A percentile compares a stretch with the other conserved stretches of the same genome.
Conservation (phyloP, 2,329 filamentous ascomycete genomes). For the Fusarium anguioides region DNA sequence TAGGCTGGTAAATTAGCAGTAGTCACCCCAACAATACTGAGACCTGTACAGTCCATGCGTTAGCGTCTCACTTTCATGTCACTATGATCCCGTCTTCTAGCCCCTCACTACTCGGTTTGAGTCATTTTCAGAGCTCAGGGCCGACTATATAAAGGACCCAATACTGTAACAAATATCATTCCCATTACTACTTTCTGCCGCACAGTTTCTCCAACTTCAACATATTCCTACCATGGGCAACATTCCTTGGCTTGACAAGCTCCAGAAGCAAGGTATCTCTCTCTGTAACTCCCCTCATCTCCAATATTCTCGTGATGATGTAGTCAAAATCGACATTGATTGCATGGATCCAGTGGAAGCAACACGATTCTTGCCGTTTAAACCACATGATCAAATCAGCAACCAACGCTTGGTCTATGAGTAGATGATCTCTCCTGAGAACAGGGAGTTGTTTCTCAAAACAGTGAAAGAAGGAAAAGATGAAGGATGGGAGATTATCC, state of each 20-base stretch:
- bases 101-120: no score
- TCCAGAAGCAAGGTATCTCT: background rate
- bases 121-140: background rate
- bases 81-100: background rate
- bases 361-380: background rate
- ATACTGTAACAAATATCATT: background rate
- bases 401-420: slow-evolving; percentile 18
- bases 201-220: fast-evolving
- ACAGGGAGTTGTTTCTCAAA: background rate
- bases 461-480: slow-evolving; percentile 5
- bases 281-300: fast-evolving
- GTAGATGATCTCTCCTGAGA: slow-evolving; percentile 14
- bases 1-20: no score
- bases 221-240: background rate
- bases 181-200: background rate
- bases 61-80: background rate
- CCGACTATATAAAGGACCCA: background rate
- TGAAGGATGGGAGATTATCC: slow-evolving; percentile 1
- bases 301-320: background rate
- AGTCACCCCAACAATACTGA: background rate
- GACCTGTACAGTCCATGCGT: slow-evolving; percentile 17
- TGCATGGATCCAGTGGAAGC: slow-evolving; percentile 13
- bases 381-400: slow-evolving; percentile 16
- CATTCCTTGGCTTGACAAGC: slow-evolving; percentile 7
- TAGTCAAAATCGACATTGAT: slow-evolving; percentile 10